Conservation (phyloP, 75 land plant species). For the Pinus taeda region DNA sequence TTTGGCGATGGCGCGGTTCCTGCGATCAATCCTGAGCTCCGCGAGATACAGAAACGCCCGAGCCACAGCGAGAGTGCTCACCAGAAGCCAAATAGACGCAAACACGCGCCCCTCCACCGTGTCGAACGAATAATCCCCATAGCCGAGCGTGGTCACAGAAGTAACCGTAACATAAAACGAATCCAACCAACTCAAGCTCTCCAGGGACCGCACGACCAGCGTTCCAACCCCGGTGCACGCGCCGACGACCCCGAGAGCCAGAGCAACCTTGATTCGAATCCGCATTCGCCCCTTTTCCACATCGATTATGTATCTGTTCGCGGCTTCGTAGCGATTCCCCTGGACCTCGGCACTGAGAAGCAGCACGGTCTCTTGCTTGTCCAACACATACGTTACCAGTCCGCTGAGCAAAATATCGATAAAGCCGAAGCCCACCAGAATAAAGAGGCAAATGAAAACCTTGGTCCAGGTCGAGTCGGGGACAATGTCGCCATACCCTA, state of each 20-base stretch:
- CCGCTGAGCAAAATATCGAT: slow-evolving; percentile 65
- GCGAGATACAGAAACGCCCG: slow-evolving; percentile 67
- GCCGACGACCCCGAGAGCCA: slow-evolving; percentile 56
- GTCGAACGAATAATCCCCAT: slow-evolving; percentile 72
- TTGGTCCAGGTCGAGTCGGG: slow-evolving; percentile 56
- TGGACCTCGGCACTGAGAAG: slow-evolving; percentile 41
- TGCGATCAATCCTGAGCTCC: slow-evolving; percentile 68
- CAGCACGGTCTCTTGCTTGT: slow-evolving; percentile 64
- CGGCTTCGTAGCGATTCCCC: slow-evolving; percentile 28
- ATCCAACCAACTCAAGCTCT: slow-evolving; percentile 56
- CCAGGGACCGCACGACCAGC: slow-evolving; percentile 32
- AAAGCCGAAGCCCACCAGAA: slow-evolving; percentile 73
- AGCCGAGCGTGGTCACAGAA: slow-evolving; percentile 83
- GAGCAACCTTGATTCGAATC: slow-evolving; percentile 65
- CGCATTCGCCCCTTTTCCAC: slow-evolving; percentile 67
- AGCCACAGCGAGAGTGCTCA: slow-evolving; percentile 75
- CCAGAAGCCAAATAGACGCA: slow-evolving; percentile 65
- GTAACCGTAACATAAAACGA: slow-evolving; percentile 62
- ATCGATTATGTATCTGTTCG: slow-evolving; percentile 61
- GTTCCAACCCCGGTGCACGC: slow-evolving; percentile 54
- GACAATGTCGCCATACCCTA: slow-evolving; percentile 80
- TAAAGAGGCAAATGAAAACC: slow-evolving; percentile 53
- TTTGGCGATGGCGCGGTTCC: slow-evolving; percentile 56
- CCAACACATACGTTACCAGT: slow-evolving; percentile 47
- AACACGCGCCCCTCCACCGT: slow-evolving; percentile 54